Base-by-base conservation (phyloP, 2,329 filamentous ascomycete species). In the Colletotrichum sp. region DNA sequence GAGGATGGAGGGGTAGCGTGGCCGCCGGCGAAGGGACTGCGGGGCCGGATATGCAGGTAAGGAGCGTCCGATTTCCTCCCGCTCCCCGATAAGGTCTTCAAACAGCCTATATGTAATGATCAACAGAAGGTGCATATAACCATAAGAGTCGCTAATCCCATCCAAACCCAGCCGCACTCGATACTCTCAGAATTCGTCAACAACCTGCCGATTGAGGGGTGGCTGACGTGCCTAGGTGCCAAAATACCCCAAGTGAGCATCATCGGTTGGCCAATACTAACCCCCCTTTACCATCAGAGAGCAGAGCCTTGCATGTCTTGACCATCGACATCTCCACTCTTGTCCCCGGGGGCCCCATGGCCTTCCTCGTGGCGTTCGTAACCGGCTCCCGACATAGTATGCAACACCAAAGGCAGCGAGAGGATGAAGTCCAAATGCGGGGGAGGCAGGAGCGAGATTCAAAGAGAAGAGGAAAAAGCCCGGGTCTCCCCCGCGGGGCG, bases 31-130 rank as follows among this genome's bases (percentile, higher is more conserved):
- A 64, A 21, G 52, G 39, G n/a, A 16, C 34, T 34, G 68, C 16
- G 43, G 59, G 70, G 65, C 73, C 70, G 73, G 28, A 64, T 65
- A 64, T 73, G 55, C 28, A 36, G 30, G 64, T 75, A 75, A 59
- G 30, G 26, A 28, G 70, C 30, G 16, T 75, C 64, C 74, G 74
- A 75, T 73, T 30, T 59, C 63, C 32, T 63, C 2, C 43, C 59
- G 64, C 30, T 26, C 10, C 18, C 69, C 65, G 43, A 21, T 71
- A 52, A 26, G n/a, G 6, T 34, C 2, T 7, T 32, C 18, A 21
- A 34, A 16, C 59, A 63, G 14, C 63, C 26, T 6, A 18, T 2
- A 57, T 43, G 57, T 55, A 48, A 55, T 64, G 3, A 18, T 71
- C 39, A 26, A n/a, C 21, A 16, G 14, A 16, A 24, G 26, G 24